Conservation (phyloP, 768 basidiomycete genomes). For the Clitopilus passeckerianus region DNA sequence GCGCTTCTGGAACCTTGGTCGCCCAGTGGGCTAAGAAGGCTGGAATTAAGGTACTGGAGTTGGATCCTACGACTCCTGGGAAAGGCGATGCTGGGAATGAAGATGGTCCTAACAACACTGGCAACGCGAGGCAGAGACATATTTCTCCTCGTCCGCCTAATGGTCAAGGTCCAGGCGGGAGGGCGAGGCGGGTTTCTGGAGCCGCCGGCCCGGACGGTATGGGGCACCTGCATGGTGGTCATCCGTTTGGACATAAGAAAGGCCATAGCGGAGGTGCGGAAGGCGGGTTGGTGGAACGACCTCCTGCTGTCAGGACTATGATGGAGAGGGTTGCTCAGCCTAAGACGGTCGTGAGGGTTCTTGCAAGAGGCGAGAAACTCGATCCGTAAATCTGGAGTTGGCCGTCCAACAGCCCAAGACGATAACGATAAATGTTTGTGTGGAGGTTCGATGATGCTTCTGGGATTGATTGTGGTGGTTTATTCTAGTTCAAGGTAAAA, state of each 20-base stretch:
- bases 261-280: slow-evolving; percentile 3
- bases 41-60: slow-evolving; percentile 50
- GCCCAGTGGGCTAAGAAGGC: slow-evolving; percentile 64
- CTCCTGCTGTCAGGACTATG: slow-evolving; percentile 76
- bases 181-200: slow-evolving; percentile 19
- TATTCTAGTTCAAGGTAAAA: neutral
- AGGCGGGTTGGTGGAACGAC: slow-evolving; percentile 65
- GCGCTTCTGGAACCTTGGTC: slow-evolving; percentile 60
- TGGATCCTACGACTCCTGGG: slow-evolving; percentile 38
- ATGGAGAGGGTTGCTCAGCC: slow-evolving; percentile 74
- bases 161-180: slow-evolving; percentile 12
- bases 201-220: slow-evolving; percentile 9
- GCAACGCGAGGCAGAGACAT: neutral
- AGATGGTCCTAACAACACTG: neutral
- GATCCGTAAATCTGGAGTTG: slow-evolving; percentile 32
- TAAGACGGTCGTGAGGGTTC: slow-evolving; percentile 70
- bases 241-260: neutral
- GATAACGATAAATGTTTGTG: neutral
- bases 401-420: neutral
- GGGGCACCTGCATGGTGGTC: neutral
- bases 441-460: neutral
- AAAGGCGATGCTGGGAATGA: slow-evolving; percentile 7
- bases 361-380: slow-evolving; percentile 82
- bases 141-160: neutral
- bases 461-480: neutral